Evolutionary conservation across 371 early-diverging fungal species (phyloP).

Genomic region (Fennellomyces sp.): DNA sequence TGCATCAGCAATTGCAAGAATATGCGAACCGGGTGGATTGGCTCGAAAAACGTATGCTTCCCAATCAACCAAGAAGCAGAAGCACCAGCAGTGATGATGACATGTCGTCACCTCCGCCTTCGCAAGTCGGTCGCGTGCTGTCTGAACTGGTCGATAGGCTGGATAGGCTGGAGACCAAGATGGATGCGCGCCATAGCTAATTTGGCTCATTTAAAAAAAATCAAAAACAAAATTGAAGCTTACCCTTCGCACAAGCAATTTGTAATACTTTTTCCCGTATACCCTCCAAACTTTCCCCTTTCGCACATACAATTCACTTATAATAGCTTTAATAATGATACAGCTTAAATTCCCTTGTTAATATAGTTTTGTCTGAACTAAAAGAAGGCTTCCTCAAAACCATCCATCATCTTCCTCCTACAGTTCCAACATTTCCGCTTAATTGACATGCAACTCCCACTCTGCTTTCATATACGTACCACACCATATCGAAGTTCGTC

Average conservation of each 20-base stretch:
- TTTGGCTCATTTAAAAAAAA: not conserved
- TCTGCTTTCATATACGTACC: no score
- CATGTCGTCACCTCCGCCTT: slow-evolving; percentile 16
- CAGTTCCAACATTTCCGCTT: no score
- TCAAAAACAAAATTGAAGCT: no score
- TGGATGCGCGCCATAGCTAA: slow-evolving; percentile 16
- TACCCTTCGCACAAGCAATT: not conserved
- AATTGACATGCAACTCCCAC: no score
- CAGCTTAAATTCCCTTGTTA: not conserved
- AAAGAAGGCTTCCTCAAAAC: not conserved
- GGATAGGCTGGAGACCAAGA: slow-evolving; percentile 35
- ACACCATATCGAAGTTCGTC: slow-evolving; percentile 6
- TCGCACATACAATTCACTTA: not conserved
- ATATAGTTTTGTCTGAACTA: no score
- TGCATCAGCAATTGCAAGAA: slow-evolving; percentile 22
- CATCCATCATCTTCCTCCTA: slow-evolving; percentile 1
- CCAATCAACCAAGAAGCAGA: not conserved
- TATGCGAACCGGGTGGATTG: slow-evolving; percentile 26
- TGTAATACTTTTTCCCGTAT: slow-evolving; percentile 5
- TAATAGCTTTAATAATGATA: not conserved
- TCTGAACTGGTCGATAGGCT: slow-evolving; percentile 35
- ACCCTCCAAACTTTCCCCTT: not conserved
- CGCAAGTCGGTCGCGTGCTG: slow-evolving; percentile 11
- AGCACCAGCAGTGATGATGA: slow-evolving; percentile 4
- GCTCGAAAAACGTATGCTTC: slow-evolving; percentile 23